Percentiles rank a stretch among this genome's conserved stretches.
These are phyloP conservation scores for Prunus mira DNA, from an alignment of 306 rosid genomes.

Conservation along the genomic window DNA sequence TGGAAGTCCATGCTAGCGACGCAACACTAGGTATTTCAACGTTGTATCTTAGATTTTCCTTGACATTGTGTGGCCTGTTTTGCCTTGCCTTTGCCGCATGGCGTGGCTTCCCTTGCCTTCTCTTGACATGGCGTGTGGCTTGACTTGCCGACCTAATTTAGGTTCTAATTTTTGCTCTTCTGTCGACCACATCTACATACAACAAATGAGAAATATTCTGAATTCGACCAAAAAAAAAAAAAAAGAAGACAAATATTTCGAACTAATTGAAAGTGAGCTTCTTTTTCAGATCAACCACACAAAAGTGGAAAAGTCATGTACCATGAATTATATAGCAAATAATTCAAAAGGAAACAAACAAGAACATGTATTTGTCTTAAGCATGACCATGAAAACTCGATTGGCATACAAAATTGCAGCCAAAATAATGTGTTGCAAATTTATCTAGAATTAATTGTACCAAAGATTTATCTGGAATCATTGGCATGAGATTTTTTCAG, in stretches of 20 bases:
- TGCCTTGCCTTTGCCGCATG: too few relatives aligned
- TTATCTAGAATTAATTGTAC: neutral
- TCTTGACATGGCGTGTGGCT: too few relatives aligned
- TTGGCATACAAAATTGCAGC: conserved; percentile 19
- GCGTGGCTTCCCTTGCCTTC: too few relatives aligned
- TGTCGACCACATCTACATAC: too few relatives aligned
- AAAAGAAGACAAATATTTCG: too few relatives aligned
- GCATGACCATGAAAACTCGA: conserved; percentile 20
- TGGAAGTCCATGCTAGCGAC: too few relatives aligned
- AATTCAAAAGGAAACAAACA: neutral
- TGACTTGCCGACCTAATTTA: too few relatives aligned
- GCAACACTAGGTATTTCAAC: too few relatives aligned
- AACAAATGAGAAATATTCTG: neutral
- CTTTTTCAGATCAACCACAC: neutral
- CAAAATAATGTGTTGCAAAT: neutral
- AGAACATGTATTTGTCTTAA: neutral
- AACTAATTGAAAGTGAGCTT: neutral
- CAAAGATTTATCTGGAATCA: neutral
- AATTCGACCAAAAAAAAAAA: too few relatives aligned
- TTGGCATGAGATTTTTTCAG: neutral
- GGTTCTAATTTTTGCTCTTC: too few relatives aligned
- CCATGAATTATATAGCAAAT: neutral
- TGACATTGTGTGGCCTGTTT: too few relatives aligned
- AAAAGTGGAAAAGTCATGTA: neutral
- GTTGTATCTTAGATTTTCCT: too few relatives aligned